Evolutionary conservation across 495 filamentous ascomycete genomes (phyloP), one percentile per base, ranked within the genome.

Genomic region (Neurospora discreta): DNA sequence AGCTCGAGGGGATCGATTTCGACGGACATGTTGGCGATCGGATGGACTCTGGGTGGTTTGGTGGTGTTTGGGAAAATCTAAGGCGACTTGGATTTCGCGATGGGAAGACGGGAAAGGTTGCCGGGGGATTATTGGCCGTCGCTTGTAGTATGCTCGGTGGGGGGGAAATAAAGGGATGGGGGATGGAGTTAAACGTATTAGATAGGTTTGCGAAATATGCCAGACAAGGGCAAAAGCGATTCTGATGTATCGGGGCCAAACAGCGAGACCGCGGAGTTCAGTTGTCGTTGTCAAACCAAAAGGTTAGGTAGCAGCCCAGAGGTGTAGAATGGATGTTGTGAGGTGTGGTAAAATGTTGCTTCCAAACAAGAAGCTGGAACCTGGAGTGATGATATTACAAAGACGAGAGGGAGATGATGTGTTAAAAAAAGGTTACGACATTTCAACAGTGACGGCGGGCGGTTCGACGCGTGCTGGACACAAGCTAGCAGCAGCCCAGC

Each of bases 1-100:
- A 99, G 89, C 87, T 99, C 95, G 72, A 86, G 81, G 44, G 95
- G 96, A 74, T 95, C 90, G 78, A 98, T 91, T 77, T 97, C 91
- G 80, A 99, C 89, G 73, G 94, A 97, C 95, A 99, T 99, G 80
- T 71, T 86, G 84, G 44, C 65, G 71, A 69, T 70, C 71, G 71
- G 26, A 71, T 16, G 69, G 20, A 38, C 33, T 18, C 38, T 68
- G 10, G 8, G 16, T 26, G 18, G 68, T 46, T 42, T 33, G 26
- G 52, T 60, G 52, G 52, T 60, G n/a, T 33, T 44, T 60, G 30
- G 52, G 52, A 60, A 60, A 60, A 33, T 60, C 52, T 60, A 18
- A 30, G 18, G 52, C 52, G 26, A 60, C 52, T 60, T 60, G 23
- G 52, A 33, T 60, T 60, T 60, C 52, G 52, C 52, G 52, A 60